These are phyloP conservation scores for Chondrostereum purpureum DNA, from an alignment of 1,284 basidiomycete genomes.

Conservation along the genomic window DNA sequence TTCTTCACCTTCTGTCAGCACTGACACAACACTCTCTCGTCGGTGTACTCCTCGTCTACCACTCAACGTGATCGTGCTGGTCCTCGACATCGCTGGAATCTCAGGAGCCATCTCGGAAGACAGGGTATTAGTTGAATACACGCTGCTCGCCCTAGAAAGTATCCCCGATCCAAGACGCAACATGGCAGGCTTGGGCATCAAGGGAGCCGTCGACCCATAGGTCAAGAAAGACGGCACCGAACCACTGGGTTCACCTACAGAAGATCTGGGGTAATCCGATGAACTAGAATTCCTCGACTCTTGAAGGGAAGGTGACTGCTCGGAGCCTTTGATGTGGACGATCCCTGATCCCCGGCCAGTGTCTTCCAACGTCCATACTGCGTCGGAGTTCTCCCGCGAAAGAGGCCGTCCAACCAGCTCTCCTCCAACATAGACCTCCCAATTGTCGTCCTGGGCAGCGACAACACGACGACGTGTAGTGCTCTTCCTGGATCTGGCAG, in stretches of 20 bases:
- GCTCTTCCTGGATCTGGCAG: conserved; percentile 12
- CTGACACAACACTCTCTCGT: not conserved
- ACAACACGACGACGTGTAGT: conserved; percentile 8
- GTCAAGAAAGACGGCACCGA: not conserved
- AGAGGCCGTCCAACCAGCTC: conserved; percentile 9
- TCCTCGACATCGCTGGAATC: not conserved
- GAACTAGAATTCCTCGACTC: no score
- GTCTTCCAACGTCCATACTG: not conserved
- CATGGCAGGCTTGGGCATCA: not conserved
- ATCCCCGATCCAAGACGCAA: not conserved
- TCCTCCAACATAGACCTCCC: conserved; percentile 12
- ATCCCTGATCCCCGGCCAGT: not conserved
- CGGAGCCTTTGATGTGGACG: not conserved
- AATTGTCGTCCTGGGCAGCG: conserved; percentile 12
- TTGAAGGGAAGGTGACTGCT: not conserved
- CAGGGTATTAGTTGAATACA: not conserved
- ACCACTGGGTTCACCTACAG: not conserved
- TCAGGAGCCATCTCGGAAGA: not conserved
- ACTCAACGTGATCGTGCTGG: not conserved
- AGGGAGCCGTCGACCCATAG: not conserved
- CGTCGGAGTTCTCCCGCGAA: not conserved
- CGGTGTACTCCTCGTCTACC: not conserved
- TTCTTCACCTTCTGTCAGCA: not conserved
- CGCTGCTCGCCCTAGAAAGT: not conserved
- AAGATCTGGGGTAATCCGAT: no score